Percentiles rank a stretch among this genome's conserved stretches.
phyloP scores from a whole-genome alignment of 805 yeast species.

The Candida nemodendra region DNA sequence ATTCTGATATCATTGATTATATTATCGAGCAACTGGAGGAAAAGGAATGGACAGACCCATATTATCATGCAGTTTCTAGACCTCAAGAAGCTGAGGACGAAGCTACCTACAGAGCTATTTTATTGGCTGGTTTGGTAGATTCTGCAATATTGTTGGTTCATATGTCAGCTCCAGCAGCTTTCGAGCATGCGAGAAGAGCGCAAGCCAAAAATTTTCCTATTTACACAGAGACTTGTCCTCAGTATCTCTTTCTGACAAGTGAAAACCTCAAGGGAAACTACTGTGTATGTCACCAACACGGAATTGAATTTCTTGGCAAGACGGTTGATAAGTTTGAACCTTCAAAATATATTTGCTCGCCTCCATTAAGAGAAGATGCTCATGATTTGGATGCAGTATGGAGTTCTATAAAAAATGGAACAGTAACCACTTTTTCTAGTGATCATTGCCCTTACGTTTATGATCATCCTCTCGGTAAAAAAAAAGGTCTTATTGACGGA shows the following conservation, averaged over 20 bases:
- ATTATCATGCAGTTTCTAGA: conserved; percentile 43
- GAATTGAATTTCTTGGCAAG: conserved; percentile 42
- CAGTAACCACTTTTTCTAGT: conserved; percentile 42
- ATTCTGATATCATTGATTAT: conserved; percentile 40
- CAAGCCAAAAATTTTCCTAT: conserved; percentile 40
- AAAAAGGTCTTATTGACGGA: conserved; percentile 38
- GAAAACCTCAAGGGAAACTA: conserved; percentile 30
- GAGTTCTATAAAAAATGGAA: conserved; percentile 44
- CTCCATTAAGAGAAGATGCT: conserved; percentile 41
- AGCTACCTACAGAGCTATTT: conserved; percentile 46
- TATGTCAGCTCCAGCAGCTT: conserved; percentile 42
- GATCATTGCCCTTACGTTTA: conserved; percentile 47
- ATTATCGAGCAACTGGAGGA: conserved; percentile 33
- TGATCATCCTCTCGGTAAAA: conserved; percentile 41
- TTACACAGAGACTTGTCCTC: conserved; percentile 50
- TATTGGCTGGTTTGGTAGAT: conserved; percentile 41
- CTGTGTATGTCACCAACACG: conserved; percentile 17
- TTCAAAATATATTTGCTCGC: conserved; percentile 46
- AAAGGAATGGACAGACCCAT: conserved; percentile 39
- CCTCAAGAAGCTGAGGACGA: conserved; percentile 47
- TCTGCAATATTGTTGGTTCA: conserved; percentile 48
- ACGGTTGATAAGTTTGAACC: neutral
- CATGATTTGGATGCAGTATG: conserved; percentile 43
- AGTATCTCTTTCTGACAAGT: conserved; percentile 42
- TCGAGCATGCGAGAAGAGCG: conserved; percentile 40